phyloP scores from a whole-genome alignment of 2,329 filamentous ascomycete species.

The Akanthomyces uredinophilus region DNA sequence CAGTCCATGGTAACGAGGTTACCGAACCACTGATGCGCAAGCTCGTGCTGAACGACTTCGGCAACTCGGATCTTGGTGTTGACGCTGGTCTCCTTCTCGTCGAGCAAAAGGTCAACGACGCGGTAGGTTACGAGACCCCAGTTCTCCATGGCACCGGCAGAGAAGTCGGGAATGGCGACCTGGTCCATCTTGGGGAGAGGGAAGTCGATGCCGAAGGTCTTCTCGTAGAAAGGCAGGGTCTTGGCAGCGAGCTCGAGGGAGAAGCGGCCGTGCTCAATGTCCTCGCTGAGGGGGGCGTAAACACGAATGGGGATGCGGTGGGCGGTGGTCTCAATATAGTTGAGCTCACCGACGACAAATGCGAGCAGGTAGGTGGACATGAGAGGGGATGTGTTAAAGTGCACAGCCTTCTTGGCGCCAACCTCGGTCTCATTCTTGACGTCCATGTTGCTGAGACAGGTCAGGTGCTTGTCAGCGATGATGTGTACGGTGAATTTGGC shows the following conservation, averaged over 20 bases:
- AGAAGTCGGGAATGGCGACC: slow-evolving; percentile 93
- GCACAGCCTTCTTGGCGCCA: slow-evolving; percentile 72
- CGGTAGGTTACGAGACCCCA: slow-evolving; percentile 96
- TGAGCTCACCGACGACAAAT: slow-evolving; percentile 90
- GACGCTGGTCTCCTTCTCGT: slow-evolving; percentile 86
- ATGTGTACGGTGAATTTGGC: slow-evolving; percentile 88
- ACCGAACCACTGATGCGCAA: slow-evolving; percentile 97
- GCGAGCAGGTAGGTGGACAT: slow-evolving; percentile 97
- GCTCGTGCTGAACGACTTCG: slow-evolving; percentile 92
- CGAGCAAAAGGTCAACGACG: slow-evolving; percentile 74
- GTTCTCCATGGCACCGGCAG: slow-evolving; percentile 96
- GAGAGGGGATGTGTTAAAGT: slow-evolving; percentile 83
- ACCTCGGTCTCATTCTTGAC: slow-evolving; percentile 74
- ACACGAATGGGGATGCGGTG: slow-evolving; percentile 91
- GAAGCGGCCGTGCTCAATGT: slow-evolving; percentile 88
- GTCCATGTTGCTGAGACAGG: slow-evolving; percentile 96
- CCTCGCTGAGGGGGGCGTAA: slow-evolving; percentile 84
- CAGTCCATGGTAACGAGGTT: slow-evolving; percentile 98
- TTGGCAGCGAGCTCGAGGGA: slow-evolving; percentile 83
- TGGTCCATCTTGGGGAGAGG: slow-evolving; percentile 46
- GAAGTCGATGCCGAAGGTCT: slow-evolving; percentile 83
- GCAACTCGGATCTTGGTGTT: slow-evolving; percentile 88
- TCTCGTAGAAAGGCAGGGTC: slow-evolving; percentile 91
- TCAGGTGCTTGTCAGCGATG: slow-evolving; percentile 83
- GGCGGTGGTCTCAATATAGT: slow-evolving; percentile 84